phyloP scores from a whole-genome alignment of 2,329 filamentous ascomycete genomes.

The Phialemonium atrogriseum region DNA sequence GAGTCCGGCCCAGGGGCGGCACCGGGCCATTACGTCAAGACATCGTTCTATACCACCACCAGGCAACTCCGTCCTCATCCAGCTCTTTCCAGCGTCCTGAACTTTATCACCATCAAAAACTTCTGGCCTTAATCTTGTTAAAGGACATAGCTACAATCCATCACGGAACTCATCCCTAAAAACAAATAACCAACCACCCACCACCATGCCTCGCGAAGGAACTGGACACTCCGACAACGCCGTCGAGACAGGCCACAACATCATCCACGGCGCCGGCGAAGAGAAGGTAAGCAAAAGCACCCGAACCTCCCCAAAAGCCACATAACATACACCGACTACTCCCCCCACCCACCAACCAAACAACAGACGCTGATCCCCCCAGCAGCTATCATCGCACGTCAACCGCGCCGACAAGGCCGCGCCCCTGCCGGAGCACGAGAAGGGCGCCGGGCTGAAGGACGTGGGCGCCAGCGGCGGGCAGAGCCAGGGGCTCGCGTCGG shows the following conservation, averaged over 20 bases:
- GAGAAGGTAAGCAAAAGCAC: slow-evolving; percentile 30
- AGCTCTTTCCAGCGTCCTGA: not conserved
- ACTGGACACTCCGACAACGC: slow-evolving; percentile 39
- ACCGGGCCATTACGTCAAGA: too few species aligned
- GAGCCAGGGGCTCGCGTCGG: slow-evolving; percentile 32
- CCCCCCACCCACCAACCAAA: not conserved
- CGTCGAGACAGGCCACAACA: slow-evolving; percentile 29
- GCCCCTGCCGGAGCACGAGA: slow-evolving; percentile 35
- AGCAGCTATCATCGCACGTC: slow-evolving; percentile 23
- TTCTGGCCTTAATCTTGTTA: too few species aligned
- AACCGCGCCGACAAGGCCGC: slow-evolving; percentile 41
- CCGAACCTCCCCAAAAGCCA: not conserved
- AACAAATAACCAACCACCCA: slow-evolving; percentile 3
- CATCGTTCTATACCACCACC: too few species aligned
- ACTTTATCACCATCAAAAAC: not conserved
- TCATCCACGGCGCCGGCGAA: slow-evolving; percentile 34
- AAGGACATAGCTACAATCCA: too few species aligned
- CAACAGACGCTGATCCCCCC: slow-evolving; percentile 3
- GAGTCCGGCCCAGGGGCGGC: too few species aligned
- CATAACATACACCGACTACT: not conserved
- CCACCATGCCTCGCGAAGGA: slow-evolving; percentile 42
- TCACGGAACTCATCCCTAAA: slow-evolving; percentile 3
- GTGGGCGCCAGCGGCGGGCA: slow-evolving; percentile 33
- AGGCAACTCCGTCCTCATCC: too few species aligned
- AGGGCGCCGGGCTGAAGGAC: slow-evolving; percentile 32